phyloP scores from a whole-genome alignment of 495 filamentous ascomycete genomes.

The Aeminium ludgeri region DNA sequence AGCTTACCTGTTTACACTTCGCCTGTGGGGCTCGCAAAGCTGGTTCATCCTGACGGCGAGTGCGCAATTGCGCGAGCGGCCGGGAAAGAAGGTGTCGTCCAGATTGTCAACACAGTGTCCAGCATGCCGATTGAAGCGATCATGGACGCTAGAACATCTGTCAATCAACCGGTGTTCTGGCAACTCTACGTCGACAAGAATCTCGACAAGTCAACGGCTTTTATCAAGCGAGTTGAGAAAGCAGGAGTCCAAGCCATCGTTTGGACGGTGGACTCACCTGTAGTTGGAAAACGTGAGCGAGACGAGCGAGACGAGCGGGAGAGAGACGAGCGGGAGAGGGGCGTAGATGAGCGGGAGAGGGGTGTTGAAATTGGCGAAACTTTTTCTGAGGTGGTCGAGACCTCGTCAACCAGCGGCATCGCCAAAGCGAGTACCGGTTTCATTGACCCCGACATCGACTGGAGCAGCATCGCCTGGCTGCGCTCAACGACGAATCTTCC shows the following conservation, averaged over 20 bases:
- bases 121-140: conserved; percentile 19
- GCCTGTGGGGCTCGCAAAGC: conserved; percentile 55
- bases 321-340: conserved; percentile 20
- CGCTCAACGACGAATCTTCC: conserved; percentile 28
- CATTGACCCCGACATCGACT: conserved; percentile 34
- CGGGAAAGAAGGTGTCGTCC: conserved; percentile 32
- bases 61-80: conserved; percentile 39
- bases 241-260: conserved; percentile 19
- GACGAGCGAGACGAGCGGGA: conserved; percentile 23
- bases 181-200: conserved; percentile 71
- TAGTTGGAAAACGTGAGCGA: conserved; percentile 20
- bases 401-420: conserved; percentile 38
- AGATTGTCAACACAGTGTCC: conserved; percentile 53
- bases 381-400: conserved; percentile 39
- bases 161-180: conserved; percentile 41
- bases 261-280: conserved; percentile 23
- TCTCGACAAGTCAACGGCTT: conserved; percentile 41
- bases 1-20: conserved; percentile 49
- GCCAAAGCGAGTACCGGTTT: conserved; percentile 54
- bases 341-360: too few species aligned
- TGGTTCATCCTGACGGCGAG: conserved; percentile 59
- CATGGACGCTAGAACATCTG: conserved; percentile 31
- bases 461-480: conserved; percentile 33
- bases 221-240: conserved; percentile 18
- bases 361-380: conserved; percentile 35